Base-by-base conservation (phyloP, 306 rosid genomes). In the Adenanthera pavonina region DNA sequence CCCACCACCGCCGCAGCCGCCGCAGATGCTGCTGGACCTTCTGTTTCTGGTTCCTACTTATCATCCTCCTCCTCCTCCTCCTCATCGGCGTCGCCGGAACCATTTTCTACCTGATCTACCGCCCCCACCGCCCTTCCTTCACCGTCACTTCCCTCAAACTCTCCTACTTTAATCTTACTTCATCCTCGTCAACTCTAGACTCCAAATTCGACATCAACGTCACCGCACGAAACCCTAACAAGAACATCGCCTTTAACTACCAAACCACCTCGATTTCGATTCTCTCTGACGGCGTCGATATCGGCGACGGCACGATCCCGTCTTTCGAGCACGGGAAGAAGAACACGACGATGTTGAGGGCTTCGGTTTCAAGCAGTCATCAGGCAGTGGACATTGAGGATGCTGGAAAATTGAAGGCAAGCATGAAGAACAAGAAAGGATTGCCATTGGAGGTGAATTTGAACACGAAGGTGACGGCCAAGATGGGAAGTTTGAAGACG, bases 401-500 rank as follows among this genome's bases (percentile, higher is more conserved):
- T 2, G 95, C 54, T 7, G 76, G 62, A 0, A 15, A 47, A 1
- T 73, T 92, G 90, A 92, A 84, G 88, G 3, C 62, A 6, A 81
- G 53, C 33, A 66, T 92, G 90, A 93, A 90, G 89, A 90, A 89
- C 77, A 91, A 88, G 70, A 89, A 51, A 3, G 98, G 96, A 11
- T 8, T 95, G 81, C 86, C 94, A 1, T 78, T 95, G 88, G 69
- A 43, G 75, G 87, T 95, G 76, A 73, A 76, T 53, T 66, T 95
- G 68, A 92, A 92, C 60, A 92, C 99, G 4, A 90, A 88, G 75
- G 98, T 93, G 84, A 90, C 88, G 62, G 91, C 88, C 2, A 90
- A 84, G 76, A 86, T 87, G 82, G 92, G 94, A 4, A 89, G 67
- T 0, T 44, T 95, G 78, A 92, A 93, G 69, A 86, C 93, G 13